A percentile compares a stretch with the other conserved stretches of the same genome.
phyloP scores from a whole-genome alignment of 371 early-diverging fungal genomes.

The Mucor mucedo region DNA sequence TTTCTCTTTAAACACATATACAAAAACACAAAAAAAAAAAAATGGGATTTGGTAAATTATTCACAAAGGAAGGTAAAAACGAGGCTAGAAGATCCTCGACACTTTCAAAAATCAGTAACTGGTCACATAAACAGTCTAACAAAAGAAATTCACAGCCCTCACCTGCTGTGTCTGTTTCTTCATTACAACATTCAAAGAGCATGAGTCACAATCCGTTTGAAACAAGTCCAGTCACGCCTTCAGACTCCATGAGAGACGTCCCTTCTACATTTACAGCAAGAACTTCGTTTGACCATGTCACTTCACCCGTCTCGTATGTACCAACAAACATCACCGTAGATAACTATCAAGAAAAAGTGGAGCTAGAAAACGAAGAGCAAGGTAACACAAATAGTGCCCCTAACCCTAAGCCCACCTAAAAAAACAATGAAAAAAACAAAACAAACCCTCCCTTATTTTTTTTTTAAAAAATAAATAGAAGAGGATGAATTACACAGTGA shows the following conservation, averaged over 20 bases:
- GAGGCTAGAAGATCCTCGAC: too few relatives aligned
- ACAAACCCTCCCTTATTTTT: background rate
- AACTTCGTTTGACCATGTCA: background rate
- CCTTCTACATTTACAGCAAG: slow-evolving; percentile 6
- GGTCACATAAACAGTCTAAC: background rate
- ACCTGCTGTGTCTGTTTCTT: background rate
- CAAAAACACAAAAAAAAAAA: too few relatives aligned
- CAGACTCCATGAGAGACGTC: slow-evolving; percentile 12
- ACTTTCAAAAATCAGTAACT: too few relatives aligned
- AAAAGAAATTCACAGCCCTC: slow-evolving; percentile 11
- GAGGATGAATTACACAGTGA: slow-evolving; percentile 10
- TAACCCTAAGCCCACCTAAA: background rate
- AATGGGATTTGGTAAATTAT: too few relatives aligned
- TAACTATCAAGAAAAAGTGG: background rate
- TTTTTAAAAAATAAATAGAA: background rate
- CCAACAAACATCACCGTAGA: too few relatives aligned
- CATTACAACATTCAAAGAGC: background rate
- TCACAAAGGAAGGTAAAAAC: too few relatives aligned
- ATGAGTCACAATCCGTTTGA: background rate
- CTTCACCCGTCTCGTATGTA: too few relatives aligned
- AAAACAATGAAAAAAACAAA: background rate
- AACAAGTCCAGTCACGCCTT: slow-evolving; percentile 12
- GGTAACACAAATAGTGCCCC: too few relatives aligned
- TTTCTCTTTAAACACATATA: background rate
- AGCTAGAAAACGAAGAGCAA: background rate